Conservation (phyloP, 2,329 filamentous ascomycete genomes). For the Phyllosticta citriasiana region DNA sequence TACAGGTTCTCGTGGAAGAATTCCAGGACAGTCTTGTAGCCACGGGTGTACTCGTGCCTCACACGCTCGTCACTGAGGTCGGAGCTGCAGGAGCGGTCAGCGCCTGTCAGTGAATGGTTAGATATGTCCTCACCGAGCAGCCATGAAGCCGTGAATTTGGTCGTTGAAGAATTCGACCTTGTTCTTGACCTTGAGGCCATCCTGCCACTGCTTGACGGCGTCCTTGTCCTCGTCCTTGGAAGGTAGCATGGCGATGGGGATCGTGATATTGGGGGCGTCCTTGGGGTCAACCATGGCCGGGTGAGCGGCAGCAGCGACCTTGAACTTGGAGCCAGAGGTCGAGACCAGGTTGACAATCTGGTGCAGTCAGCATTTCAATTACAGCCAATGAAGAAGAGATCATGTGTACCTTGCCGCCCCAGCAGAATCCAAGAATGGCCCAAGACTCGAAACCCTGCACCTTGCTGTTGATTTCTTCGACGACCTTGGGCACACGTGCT, state of each 20-base stretch:
- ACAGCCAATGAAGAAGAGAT: background rate
- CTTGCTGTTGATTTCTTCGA: slow-evolving; percentile 42
- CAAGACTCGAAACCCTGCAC: slow-evolving; percentile 41
- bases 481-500: slow-evolving; percentile 44
- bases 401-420: slow-evolving; percentile 37
- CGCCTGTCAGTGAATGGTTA: background rate
- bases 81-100: slow-evolving; percentile 17
- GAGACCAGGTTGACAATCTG: slow-evolving; percentile 48
- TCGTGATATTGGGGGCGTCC: slow-evolving; percentile 45
- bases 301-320: slow-evolving; percentile 46
- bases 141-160: slow-evolving; percentile 39
- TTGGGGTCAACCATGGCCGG: slow-evolving; percentile 52
- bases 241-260: slow-evolving; percentile 49
- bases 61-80: slow-evolving; percentile 39
- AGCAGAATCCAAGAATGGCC: slow-evolving; percentile 53
- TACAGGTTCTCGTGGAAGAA: slow-evolving; percentile 45
- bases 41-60: slow-evolving; percentile 40
- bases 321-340: slow-evolving; percentile 43
- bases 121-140: slow-evolving; percentile 21
- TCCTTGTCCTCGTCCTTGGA: slow-evolving; percentile 47
- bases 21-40: slow-evolving; percentile 39
- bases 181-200: slow-evolving; percentile 37
- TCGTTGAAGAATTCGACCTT: slow-evolving; percentile 39
- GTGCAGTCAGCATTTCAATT: background rate
- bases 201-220: slow-evolving; percentile 40